Evolutionary conservation across 176 grass and related monocot genomes (phyloP), one percentile per base, ranked within the genome.

Genomic region (Oryza australiensis): DNA sequence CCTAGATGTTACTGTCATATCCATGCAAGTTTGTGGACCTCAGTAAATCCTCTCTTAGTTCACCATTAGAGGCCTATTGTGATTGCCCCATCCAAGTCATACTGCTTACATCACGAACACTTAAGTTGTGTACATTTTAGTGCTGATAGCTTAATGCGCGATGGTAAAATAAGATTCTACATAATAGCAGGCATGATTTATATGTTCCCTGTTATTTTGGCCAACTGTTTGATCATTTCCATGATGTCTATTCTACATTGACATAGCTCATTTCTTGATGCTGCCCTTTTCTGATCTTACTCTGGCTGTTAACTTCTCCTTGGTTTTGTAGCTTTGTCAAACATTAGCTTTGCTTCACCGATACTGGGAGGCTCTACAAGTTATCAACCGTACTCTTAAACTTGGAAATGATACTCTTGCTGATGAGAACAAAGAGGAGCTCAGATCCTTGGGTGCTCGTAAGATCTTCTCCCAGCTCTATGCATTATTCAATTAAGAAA

Each of bases 391-490:
- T 64, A 89, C 92, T 79, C 76, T 98, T 45, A 95, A 88, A 91
- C 79, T 93, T 77, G 93, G 90, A 85, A 85, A 93, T 81, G 86
- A 98, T 76, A 69, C 64, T 57, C 77, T 95, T 28, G 82, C 87
- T 76, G 30, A 59, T 82, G 75, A 91, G n/a, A 90, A 75, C 64
- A 93, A 84, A 68, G 90, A 91, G 73, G 82, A 93, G 62, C 87
- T 95, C 65, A 86, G 83, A 86, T 93, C 93, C 49, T 87, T 98
- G 87, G 96, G 96, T 33, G 90, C 93, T 82, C 86, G 93, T 96
- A 93, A 92, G 90, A 80, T 73, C 55, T 66, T 48, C 75, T 84
- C 46, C 35, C 62, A 18, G 62, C 59, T 28, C 63, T 34, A 16
- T 69, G 20, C 16, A 37, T 9, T 67, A 18, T 3, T 77, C 9